These are phyloP conservation scores for Nannochloropsis salina DNA, from an alignment of 108 stramenopile genomes.

Conservation along the genomic window DNA sequence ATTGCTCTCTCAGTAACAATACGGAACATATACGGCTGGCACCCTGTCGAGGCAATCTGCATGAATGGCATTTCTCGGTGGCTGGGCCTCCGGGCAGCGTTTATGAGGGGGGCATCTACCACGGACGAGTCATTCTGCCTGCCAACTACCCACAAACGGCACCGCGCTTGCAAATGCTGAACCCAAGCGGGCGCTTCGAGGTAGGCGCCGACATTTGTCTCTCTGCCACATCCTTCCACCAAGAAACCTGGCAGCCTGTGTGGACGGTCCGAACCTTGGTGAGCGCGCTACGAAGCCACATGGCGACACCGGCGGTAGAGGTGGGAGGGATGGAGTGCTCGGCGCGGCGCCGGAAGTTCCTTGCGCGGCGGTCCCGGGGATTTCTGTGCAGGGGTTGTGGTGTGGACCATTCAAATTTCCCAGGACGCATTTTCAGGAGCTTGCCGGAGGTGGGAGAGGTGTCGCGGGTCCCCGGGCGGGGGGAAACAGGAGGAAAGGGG, in stretches of 20 bases:
- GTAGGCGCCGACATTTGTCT: constrained; percentile 17
- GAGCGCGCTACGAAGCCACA: not conserved
- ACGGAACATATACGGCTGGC: not conserved
- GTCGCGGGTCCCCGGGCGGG: not conserved
- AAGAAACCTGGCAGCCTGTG: constrained; percentile 8
- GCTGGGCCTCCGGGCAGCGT: not conserved
- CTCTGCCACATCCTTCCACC: not conserved
- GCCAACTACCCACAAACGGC: not conserved
- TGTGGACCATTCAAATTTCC: constrained; percentile 13
- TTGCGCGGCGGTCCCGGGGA: not conserved
- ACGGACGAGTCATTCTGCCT: not conserved
- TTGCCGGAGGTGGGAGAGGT: not conserved
- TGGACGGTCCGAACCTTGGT: constrained; percentile 12
- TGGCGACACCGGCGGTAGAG: not conserved
- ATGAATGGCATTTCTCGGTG: constrained; percentile 10
- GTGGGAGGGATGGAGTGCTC: constrained; percentile 16
- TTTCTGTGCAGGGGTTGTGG: constrained; percentile 9
- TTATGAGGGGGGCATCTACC: not conserved
- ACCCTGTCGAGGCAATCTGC: constrained; percentile 15
- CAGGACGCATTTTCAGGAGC: not conserved
- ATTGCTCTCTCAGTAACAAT: not conserved
- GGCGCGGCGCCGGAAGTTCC: not conserved
- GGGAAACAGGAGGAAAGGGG: not conserved
- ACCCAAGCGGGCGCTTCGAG: not conserved
- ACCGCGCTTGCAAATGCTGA: constrained; percentile 11